Percentiles rank a stretch among this genome's conserved stretches.
These are phyloP conservation scores for Orbilia brochopaga DNA, from an alignment of 2,329 filamentous ascomycete genomes.

Conservation along the genomic window DNA sequence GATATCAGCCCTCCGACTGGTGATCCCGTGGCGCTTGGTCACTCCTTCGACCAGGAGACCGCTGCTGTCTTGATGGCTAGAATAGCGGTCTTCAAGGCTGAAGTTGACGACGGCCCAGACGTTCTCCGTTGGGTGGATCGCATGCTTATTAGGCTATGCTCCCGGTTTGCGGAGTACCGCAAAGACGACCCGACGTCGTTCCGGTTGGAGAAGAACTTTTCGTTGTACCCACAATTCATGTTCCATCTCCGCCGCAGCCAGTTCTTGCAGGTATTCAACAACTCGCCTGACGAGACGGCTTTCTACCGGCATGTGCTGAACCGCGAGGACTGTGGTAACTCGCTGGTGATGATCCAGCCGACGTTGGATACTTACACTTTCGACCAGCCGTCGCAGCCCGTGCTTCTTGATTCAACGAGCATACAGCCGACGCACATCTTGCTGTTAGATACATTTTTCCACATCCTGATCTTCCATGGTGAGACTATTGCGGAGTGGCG, in stretches of 20 bases:
- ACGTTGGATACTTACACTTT: constrained; percentile 97
- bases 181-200: constrained; percentile 98
- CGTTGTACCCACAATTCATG: constrained; percentile 98
- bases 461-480: constrained; percentile 98
- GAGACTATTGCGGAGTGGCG: constrained; percentile 98
- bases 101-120: constrained; percentile 98
- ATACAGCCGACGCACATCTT: constrained; percentile 94
- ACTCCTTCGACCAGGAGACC: constrained; percentile 97
- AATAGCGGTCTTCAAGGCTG: constrained; percentile 98
- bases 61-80: constrained; percentile 98
- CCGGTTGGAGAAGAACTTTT: constrained; percentile 97
- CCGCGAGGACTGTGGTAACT: constrained; percentile 96
- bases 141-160: constrained; percentile 96
- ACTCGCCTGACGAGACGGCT: constrained; percentile 98
- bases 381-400: constrained; percentile 88
- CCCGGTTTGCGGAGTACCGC: constrained; percentile 93
- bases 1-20: constrained; percentile 79
- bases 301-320: constrained; percentile 97
- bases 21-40: constrained; percentile 83
- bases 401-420: constrained; percentile 93
- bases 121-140: constrained; percentile 97
- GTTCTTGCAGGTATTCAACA: constrained; percentile 99
- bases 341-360: constrained; percentile 97
- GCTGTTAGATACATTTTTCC: constrained; percentile 97
- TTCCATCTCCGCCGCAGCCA: constrained; percentile 97